A percentile compares a stretch with the other conserved stretches of the same genome.
Evolutionary conservation across 2,329 filamentous ascomycete genomes (phyloP).

Genomic region (Hymenoscyphus occultus): DNA sequence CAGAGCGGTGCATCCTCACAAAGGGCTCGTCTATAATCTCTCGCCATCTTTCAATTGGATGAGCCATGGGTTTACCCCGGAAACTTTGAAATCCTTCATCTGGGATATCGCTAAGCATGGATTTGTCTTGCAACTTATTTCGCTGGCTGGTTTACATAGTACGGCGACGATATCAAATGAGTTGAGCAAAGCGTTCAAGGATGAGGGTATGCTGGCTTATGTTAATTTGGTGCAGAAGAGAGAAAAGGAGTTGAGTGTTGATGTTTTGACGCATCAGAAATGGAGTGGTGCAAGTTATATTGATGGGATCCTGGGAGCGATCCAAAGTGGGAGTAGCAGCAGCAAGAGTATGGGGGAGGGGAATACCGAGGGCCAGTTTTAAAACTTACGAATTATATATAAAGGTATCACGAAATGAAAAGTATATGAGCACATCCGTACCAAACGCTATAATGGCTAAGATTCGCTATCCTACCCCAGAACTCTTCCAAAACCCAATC

Average conservation of each 20-base stretch:
- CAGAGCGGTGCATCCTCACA: slow-evolving; percentile 64
- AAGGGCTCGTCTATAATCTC: slow-evolving; percentile 94
- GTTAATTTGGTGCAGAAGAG: slow-evolving; percentile 87
- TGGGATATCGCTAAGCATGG: slow-evolving; percentile 94
- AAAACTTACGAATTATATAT: slow-evolving; percentile 8
- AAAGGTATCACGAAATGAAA: background rate
- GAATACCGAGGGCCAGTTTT: slow-evolving; percentile 76
- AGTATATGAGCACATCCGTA: background rate
- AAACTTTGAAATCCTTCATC: slow-evolving; percentile 83
- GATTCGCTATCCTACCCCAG: background rate
- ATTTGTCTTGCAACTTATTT: slow-evolving; percentile 67
- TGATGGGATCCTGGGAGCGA: slow-evolving; percentile 84
- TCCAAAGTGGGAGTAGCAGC: slow-evolving; percentile 85
- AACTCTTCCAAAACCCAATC: no score
- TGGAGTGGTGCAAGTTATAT: slow-evolving; percentile 71
- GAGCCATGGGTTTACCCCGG: slow-evolving; percentile 83
- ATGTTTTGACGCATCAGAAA: slow-evolving; percentile 42
- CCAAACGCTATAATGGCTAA: background rate
- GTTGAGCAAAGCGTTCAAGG: slow-evolving; percentile 77
- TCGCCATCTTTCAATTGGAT: slow-evolving; percentile 99
- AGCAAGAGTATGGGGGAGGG: slow-evolving; percentile 94
- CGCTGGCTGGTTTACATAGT: slow-evolving; percentile 63
- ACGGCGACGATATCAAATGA: slow-evolving; percentile 66
- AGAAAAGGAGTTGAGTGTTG: slow-evolving; percentile 69
- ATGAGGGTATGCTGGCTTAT: slow-evolving; percentile 94